Evolutionary conservation across 805 yeast species (phyloP).

Genomic region (Myxozyma vanderwaltii): DNA sequence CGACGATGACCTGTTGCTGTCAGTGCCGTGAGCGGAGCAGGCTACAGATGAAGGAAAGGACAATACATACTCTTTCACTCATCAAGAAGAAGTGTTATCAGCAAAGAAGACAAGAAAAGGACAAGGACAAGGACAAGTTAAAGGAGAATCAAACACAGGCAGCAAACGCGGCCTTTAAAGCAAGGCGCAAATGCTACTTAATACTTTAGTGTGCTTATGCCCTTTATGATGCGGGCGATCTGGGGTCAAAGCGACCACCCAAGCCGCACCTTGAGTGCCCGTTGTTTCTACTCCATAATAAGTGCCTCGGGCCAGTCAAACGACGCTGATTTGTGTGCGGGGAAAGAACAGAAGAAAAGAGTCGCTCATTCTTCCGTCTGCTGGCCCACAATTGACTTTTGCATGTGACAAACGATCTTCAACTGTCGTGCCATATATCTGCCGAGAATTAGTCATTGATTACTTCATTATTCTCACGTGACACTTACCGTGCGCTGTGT

Average conservation of each 20-base stretch:
- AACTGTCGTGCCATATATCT: no score
- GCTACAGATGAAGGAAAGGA: neutral
- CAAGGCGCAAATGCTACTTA: no score
- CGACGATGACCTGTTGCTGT: conserved; percentile 48
- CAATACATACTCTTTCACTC: conserved; percentile 20
- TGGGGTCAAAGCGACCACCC: neutral
- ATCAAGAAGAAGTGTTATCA: neutral
- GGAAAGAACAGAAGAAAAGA: neutral
- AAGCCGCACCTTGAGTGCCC: neutral
- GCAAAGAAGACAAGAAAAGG: neutral
- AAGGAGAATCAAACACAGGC: no score
- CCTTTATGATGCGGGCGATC: neutral
- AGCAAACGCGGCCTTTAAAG: no score
- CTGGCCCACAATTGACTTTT: no score
- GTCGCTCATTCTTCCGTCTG: no score
- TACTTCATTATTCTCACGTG: no score
- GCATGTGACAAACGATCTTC: no score
- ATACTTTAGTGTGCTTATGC: no score
- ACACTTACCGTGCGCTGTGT: no score
- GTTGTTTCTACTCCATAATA: neutral
- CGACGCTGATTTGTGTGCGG: conserved; percentile 4
- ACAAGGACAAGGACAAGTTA: neutral
- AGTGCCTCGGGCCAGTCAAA: neutral
- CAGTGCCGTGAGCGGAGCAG: no score
- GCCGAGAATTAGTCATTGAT: no score